phyloP scores from a whole-genome alignment of 2,329 filamentous ascomycete species.

The Ophiosphaerella herpotricha region DNA sequence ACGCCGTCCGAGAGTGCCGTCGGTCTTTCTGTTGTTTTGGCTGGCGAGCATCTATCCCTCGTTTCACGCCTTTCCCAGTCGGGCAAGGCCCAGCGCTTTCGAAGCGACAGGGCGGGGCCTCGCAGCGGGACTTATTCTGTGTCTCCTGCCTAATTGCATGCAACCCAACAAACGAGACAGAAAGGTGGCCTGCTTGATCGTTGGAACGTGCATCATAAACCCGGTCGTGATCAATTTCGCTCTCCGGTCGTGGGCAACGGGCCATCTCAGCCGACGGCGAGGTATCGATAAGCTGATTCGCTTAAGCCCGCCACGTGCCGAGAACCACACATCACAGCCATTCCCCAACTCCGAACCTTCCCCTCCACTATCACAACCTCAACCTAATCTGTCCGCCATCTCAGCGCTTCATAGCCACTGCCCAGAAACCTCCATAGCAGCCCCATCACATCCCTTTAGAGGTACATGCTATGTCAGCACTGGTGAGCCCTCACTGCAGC shows the following conservation, averaged over 20 bases:
- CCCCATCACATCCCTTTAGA: neutral
- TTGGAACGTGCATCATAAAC: constrained; percentile 2
- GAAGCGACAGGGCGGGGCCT: constrained; percentile 6
- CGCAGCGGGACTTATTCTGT: constrained; percentile 2
- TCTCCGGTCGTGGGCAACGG: neutral
- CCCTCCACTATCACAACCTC: neutral
- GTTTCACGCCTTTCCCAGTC: constrained; percentile 31
- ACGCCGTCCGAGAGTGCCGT: constrained; percentile 11
- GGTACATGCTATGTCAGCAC: neutral
- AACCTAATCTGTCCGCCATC: neutral
- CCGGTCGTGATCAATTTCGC: neutral
- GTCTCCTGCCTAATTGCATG: constrained; percentile 4
- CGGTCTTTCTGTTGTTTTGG: constrained; percentile 24
- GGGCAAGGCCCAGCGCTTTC: constrained; percentile 27
- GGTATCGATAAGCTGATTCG: constrained; percentile 18
- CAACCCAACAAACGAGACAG: constrained; percentile 7
- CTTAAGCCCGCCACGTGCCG: constrained; percentile 15
- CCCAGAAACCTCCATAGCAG: neutral
- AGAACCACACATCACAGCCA: neutral
- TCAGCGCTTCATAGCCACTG: neutral
- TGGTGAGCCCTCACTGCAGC: neutral
- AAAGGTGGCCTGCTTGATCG: constrained; percentile 14
- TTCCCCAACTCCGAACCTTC: constrained; percentile 2
- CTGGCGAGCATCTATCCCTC: constrained; percentile 10
- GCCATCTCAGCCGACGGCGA: constrained; percentile 4